Evolutionary conservation across 495 filamentous ascomycete species (phyloP).

Genomic region (Xylaria castorea): DNA sequence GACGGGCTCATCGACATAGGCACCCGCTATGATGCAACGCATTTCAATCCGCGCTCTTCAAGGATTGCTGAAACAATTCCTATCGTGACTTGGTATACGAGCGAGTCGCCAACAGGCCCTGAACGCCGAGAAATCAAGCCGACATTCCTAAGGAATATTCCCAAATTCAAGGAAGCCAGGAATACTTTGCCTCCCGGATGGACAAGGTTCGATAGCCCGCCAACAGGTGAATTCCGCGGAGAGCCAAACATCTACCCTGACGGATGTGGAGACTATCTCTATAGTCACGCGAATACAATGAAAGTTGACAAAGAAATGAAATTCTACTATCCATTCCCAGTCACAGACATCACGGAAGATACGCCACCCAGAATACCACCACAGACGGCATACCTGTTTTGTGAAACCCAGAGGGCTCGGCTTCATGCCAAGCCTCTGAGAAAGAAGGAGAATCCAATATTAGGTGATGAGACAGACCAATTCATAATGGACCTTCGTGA

Average conservation of each 20-base stretch:
- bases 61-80: slow-evolving; percentile 1
- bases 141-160: neutral
- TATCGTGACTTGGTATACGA: neutral
- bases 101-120: neutral
- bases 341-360: neutral
- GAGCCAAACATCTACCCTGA: neutral
- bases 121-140: neutral
- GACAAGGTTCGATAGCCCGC: neutral
- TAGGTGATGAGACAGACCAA: neutral
- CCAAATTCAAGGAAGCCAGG: neutral
- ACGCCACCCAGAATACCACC: neutral
- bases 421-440: neutral
- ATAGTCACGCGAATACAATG: neutral
- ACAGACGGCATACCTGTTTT: slow-evolving; percentile 1
- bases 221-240: neutral
- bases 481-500: neutral
- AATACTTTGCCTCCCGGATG: neutral
- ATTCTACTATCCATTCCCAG: slow-evolving; percentile 1
- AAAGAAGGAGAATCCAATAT: neutral
- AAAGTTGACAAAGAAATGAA: neutral
- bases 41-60: neutral
- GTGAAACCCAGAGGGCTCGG: neutral
- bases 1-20: neutral
- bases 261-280: neutral
- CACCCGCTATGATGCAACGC: neutral